phyloP scores from a whole-genome alignment of 768 basidiomycete genomes.

The Mycena maculata region DNA sequence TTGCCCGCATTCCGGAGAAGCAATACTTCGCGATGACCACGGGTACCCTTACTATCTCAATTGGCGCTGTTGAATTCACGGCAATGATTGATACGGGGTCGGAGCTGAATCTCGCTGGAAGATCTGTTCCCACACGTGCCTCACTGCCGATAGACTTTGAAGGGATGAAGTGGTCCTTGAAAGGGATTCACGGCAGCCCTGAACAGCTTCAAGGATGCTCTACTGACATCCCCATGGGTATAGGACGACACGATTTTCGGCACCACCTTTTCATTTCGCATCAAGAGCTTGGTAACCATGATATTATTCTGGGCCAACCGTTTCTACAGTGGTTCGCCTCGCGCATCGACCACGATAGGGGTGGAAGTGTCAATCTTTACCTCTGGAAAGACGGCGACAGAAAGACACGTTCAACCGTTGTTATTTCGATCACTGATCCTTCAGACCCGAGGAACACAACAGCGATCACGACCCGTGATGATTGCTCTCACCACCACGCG shows the following conservation, averaged over 20 bases:
- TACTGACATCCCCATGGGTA: constrained; percentile 13
- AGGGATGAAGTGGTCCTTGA: constrained; percentile 21
- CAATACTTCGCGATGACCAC: constrained; percentile 13
- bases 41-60: background rate
- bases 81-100: constrained; percentile 12
- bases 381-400: constrained; percentile 15
- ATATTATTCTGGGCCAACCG: constrained; percentile 22
- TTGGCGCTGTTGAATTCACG: background rate
- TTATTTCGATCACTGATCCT: constrained; percentile 19
- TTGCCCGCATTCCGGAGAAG: background rate
- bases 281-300: constrained; percentile 12
- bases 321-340: constrained; percentile 23
- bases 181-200: constrained; percentile 22
- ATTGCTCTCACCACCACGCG: background rate
- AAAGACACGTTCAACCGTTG: constrained; percentile 6
- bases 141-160: constrained; percentile 18
- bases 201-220: constrained; percentile 23
- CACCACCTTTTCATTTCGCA: constrained; percentile 26
- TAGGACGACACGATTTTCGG: constrained; percentile 9
- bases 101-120: background rate
- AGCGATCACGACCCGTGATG: background rate
- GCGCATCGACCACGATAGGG: constrained; percentile 16
- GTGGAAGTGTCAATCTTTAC: background rate
- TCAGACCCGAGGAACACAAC: constrained; percentile 7
- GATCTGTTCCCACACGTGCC: background rate